Evolutionary conservation across 306 rosid genomes (phyloP).

Genomic region (Mimosa pudica): DNA sequence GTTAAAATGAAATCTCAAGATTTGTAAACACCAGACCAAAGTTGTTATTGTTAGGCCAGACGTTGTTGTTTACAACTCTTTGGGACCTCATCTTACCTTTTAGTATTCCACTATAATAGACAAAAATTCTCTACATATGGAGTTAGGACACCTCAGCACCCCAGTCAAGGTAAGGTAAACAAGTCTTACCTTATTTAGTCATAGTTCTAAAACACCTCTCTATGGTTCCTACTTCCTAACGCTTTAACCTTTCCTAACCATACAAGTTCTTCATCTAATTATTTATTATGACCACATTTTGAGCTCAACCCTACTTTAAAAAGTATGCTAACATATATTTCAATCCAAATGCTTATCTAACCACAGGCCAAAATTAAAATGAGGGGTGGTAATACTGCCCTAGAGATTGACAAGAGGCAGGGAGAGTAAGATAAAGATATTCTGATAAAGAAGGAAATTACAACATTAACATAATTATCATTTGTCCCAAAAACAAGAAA

Average conservation of each 20-base stretch:
- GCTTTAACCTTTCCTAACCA: not conserved
- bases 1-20: no score
- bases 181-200: not conserved
- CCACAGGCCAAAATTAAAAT: not conserved
- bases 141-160: not conserved
- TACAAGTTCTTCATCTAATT: not conserved
- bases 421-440: not conserved
- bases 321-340: not conserved
- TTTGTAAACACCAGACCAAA: no score
- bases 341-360: not conserved
- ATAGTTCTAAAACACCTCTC: not conserved
- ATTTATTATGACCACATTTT: not conserved
- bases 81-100: no score
- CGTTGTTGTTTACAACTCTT: no score
- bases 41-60: no score
- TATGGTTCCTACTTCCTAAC: not conserved
- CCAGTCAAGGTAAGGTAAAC: not conserved
- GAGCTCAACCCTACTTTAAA: not conserved
- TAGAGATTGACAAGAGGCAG: not conserved
- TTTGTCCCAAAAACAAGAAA: not conserved
- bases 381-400: not conserved
- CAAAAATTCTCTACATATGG: not conserved
- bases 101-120: not conserved
- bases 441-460: not conserved
- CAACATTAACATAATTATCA: not conserved